Percentiles rank a stretch among this genome's conserved stretches.
phyloP scores from a whole-genome alignment of 495 filamentous ascomycete genomes.

The Hypomontagnella monticulosa region DNA sequence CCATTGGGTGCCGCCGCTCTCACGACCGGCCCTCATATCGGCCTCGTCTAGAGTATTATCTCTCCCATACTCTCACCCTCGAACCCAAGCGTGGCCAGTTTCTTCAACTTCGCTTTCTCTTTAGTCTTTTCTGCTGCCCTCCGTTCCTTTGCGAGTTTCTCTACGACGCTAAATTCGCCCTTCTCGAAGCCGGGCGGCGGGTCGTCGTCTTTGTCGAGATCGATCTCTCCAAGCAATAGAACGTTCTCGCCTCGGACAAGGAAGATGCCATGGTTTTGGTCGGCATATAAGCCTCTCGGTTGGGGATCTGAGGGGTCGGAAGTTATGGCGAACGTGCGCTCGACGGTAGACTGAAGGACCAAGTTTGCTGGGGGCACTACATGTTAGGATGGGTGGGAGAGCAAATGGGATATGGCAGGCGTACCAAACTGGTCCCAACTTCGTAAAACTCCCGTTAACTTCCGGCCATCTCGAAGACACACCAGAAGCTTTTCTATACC shows the following conservation, averaged over 20 bases:
- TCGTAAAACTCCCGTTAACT: conserved; percentile 88
- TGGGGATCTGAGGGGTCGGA: conserved; percentile 36
- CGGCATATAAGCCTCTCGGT: conserved; percentile 71
- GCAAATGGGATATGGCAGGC: conserved; percentile 35
- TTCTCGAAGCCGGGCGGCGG: conserved; percentile 73
- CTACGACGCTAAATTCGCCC: conserved; percentile 74
- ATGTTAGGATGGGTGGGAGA: conserved; percentile 9
- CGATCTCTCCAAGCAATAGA: conserved; percentile 89
- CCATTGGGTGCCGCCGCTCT: not conserved
- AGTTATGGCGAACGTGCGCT: conserved; percentile 76
- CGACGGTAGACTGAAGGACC: conserved; percentile 89
- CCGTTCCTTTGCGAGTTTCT: conserved; percentile 74
- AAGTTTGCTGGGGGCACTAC: conserved; percentile 76
- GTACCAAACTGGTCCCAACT: conserved; percentile 99
- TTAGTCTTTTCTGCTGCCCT: conserved; percentile 71
- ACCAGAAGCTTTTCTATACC: conserved; percentile 88
- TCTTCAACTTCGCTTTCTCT: conserved; percentile 75
- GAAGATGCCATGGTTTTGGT: conserved; percentile 83
- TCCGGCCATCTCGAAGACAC: conserved; percentile 89
- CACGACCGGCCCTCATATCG: not conserved
- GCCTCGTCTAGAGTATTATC: conserved; percentile 66
- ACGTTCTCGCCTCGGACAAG: conserved; percentile 95
- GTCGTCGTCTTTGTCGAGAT: conserved; percentile 94
- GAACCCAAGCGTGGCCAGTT: conserved; percentile 80
- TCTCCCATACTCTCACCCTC: conserved; percentile 87